phyloP scores from a whole-genome alignment of 108 stramenopile genomes.

The Nitzschia palea region DNA sequence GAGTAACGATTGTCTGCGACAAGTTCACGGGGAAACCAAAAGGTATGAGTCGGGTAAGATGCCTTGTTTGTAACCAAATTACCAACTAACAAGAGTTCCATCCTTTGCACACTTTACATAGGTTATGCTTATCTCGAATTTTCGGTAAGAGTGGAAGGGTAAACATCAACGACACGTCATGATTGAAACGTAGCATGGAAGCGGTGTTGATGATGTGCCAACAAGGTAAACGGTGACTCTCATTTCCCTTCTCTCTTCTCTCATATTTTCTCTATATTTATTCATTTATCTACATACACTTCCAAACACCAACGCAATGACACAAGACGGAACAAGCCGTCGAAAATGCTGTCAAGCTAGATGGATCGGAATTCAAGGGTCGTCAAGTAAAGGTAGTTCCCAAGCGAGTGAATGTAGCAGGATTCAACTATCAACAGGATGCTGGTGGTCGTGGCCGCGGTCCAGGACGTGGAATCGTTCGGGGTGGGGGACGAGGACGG shows the following conservation, averaged over 20 bases:
- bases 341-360: slow-evolving; percentile 91
- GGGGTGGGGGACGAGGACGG: slow-evolving; percentile 41
- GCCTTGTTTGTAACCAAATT: background rate
- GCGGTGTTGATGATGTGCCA: background rate
- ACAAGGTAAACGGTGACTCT: too few species aligned
- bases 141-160: slow-evolving; percentile 64
- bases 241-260: background rate
- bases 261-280: too few species aligned
- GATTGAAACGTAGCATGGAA: too few species aligned
- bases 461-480: slow-evolving; percentile 22
- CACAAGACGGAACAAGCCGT: slow-evolving; percentile 82
- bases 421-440: slow-evolving; percentile 37
- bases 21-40: slow-evolving; percentile 93
- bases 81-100: background rate
- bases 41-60: slow-evolving; percentile 45
- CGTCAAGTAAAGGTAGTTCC: slow-evolving; percentile 88
- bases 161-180: too few species aligned
- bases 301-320: too few species aligned
- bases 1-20: slow-evolving; percentile 98
- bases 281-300: too few species aligned
- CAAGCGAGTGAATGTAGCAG: slow-evolving; percentile 87
- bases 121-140: slow-evolving; percentile 85
- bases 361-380: slow-evolving; percentile 93
- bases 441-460: slow-evolving; percentile 32
- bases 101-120: slow-evolving; percentile 17